Evolutionary conservation across 768 basidiomycete species (phyloP).

Genomic region (Jaapia argillacea): DNA sequence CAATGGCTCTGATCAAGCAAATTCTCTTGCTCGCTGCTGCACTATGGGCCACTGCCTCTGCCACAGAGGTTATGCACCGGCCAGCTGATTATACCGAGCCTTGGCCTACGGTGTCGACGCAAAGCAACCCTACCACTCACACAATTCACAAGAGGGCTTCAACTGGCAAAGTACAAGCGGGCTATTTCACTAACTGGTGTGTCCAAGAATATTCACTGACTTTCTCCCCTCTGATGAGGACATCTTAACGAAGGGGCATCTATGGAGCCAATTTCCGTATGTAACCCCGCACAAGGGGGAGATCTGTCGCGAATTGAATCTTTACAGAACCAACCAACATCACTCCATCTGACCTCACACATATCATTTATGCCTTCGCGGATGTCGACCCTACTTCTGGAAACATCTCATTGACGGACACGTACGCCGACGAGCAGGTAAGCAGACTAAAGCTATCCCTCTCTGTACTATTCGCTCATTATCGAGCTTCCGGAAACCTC

Average conservation of each 20-base stretch:
- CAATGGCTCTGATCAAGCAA: not conserved
- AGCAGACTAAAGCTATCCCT: too few relatives aligned
- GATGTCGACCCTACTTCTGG: conserved; percentile 58
- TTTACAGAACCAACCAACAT: conserved; percentile 55
- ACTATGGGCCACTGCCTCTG: not conserved
- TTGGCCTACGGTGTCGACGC: conserved; percentile 20
- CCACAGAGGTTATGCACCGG: conserved; percentile 44
- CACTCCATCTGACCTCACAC: conserved; percentile 49
- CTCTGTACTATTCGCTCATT: not conserved
- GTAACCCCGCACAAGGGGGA: conserved; percentile 9
- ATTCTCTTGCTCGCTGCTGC: not conserved
- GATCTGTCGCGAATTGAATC: too few relatives aligned
- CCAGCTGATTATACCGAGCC: conserved; percentile 35
- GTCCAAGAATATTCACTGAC: conserved; percentile 4
- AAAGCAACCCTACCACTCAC: conserved; percentile 25
- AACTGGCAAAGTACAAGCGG: conserved; percentile 20
- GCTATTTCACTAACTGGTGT: conserved; percentile 27
- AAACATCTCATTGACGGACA: conserved; percentile 54
- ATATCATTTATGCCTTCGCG: conserved; percentile 75
- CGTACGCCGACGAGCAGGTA: conserved; percentile 66
- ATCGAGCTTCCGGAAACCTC: not conserved
- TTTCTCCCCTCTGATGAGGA: not conserved
- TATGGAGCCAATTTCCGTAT: conserved; percentile 56
- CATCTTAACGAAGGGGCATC: conserved; percentile 32
- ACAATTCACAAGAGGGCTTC: conserved; percentile 28